Evolutionary conservation across 1,284 basidiomycete species (phyloP).

Genomic region (Rhodotorula glutinis): DNA sequence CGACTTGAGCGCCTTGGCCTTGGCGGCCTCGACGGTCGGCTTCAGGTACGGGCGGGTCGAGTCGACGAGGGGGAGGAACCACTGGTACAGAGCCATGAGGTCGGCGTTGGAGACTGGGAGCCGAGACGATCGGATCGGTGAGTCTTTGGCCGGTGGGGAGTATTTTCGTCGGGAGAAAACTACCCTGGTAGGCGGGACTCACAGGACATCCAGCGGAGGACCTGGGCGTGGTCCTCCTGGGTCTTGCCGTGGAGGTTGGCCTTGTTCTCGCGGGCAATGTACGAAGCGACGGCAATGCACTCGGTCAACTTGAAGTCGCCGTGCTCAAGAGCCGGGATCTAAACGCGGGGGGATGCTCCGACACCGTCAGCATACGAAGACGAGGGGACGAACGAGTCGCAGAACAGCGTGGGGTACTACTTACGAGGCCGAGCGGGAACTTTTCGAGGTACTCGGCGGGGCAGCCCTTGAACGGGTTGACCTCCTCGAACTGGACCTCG

Average conservation of each 20-base stretch:
- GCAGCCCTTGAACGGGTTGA: conserved; percentile 65
- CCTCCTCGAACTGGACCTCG: conserved; percentile 66
- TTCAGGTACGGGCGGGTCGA: conserved; percentile 52
- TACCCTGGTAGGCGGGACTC: no score
- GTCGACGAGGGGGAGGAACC: conserved; percentile 61
- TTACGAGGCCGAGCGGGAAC: conserved; percentile 35
- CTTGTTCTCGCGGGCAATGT: conserved; percentile 52
- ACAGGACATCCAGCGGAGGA: conserved; percentile 42
- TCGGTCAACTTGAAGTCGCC: conserved; percentile 75
- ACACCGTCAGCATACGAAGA: conserved; percentile 6
- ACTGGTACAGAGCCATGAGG: conserved; percentile 60
- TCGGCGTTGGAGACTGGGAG: conserved; percentile 35
- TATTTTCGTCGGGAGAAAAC: no score
- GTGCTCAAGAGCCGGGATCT: conserved; percentile 81
- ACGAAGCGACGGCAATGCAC: conserved; percentile 66
- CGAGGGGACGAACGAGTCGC: no score
- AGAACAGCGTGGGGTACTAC: no score
- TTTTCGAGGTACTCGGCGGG: conserved; percentile 37
- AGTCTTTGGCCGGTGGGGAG: no score
- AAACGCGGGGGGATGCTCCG: conserved; percentile 47
- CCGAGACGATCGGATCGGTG: no score
- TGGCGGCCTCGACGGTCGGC: conserved; percentile 61
- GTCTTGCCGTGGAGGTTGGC: conserved; percentile 39
- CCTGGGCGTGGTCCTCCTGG: conserved; percentile 37
- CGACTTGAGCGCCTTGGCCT: conserved; percentile 41